A percentile compares a stretch with the other conserved stretches of the same genome.
Conservation (phyloP, 2,329 filamentous ascomycete species). For the Reticulascus tulasneorum region DNA sequence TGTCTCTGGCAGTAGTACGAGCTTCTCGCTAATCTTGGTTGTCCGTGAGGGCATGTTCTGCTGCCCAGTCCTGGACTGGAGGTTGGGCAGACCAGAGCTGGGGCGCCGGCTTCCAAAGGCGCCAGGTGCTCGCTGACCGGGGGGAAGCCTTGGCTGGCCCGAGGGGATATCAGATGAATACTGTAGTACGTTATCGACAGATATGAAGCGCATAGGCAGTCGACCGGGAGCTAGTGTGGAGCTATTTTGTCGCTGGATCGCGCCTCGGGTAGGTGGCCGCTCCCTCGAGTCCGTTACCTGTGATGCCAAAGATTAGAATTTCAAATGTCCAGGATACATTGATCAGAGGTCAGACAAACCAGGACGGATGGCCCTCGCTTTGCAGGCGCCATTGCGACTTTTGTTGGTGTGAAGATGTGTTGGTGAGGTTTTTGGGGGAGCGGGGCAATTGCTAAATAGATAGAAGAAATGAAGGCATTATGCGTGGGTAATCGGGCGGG, state of each 20-base stretch:
- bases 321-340: neutral
- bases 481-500: too few relatives aligned
- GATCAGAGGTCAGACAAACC: conserved; percentile 33
- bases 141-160: conserved; percentile 77
- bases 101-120: conserved; percentile 31
- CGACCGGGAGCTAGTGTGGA: conserved; percentile 24
- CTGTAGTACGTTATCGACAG: conserved; percentile 91
- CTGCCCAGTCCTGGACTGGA: conserved; percentile 43
- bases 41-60: conserved; percentile 75
- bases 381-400: conserved; percentile 36
- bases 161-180: conserved; percentile 94
- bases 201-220: conserved; percentile 68
- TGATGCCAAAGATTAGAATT: conserved; percentile 15
- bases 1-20: conserved; percentile 90
- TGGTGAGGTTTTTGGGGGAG: too few relatives aligned
- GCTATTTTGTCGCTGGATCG: conserved; percentile 29
- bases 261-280: conserved; percentile 26
- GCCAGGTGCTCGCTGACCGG: conserved; percentile 44
- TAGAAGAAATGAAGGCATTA: too few relatives aligned
- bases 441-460: too few relatives aligned
- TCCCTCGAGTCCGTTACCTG: conserved; percentile 36
- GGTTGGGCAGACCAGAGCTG: conserved; percentile 18
- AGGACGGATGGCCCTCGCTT: conserved; percentile 60
- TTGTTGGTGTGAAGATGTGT: too few relatives aligned
- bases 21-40: conserved; percentile 91